Evolutionary conservation across 2,329 filamentous ascomycete species (phyloP).

Genomic region (Periconia digitata): DNA sequence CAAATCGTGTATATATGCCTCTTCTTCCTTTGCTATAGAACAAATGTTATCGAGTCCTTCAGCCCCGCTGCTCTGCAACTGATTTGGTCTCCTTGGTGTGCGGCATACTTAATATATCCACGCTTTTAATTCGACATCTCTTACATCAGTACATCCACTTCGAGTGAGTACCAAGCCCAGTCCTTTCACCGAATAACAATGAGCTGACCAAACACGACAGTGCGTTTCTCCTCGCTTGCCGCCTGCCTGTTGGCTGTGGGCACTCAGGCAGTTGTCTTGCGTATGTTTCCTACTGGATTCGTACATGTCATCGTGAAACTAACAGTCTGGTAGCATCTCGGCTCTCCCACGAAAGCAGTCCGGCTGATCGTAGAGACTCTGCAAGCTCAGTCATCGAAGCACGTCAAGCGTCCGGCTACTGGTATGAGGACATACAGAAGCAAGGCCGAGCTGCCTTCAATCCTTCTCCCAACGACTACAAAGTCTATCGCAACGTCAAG

Average conservation of each 20-base stretch:
- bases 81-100: not conserved
- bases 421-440: slow-evolving; percentile 47
- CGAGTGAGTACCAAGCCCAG: slow-evolving; percentile 2
- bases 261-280: slow-evolving; percentile 21
- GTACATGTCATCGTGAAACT: not conserved
- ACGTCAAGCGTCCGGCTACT: slow-evolving; percentile 34
- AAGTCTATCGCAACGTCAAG: slow-evolving; percentile 48
- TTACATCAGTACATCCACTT: not conserved
- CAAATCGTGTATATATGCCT: not conserved
- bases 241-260: slow-evolving; percentile 34
- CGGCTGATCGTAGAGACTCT: slow-evolving; percentile 2
- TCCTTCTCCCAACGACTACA: slow-evolving; percentile 40
- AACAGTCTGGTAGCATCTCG: slow-evolving; percentile 9
- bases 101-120: not conserved
- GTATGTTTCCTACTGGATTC: slow-evolving; percentile 8
- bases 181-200: not conserved
- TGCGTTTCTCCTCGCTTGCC: slow-evolving; percentile 27
- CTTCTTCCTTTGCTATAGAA: not conserved
- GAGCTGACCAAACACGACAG: no score
- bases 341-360: slow-evolving; percentile 1
- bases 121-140: not conserved
- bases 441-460: slow-evolving; percentile 48
- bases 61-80: not conserved
- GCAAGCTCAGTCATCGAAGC: no score
- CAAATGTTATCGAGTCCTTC: not conserved